phyloP scores from a whole-genome alignment of 2,329 filamentous ascomycete species.

The Colletotrichum magnum region DNA sequence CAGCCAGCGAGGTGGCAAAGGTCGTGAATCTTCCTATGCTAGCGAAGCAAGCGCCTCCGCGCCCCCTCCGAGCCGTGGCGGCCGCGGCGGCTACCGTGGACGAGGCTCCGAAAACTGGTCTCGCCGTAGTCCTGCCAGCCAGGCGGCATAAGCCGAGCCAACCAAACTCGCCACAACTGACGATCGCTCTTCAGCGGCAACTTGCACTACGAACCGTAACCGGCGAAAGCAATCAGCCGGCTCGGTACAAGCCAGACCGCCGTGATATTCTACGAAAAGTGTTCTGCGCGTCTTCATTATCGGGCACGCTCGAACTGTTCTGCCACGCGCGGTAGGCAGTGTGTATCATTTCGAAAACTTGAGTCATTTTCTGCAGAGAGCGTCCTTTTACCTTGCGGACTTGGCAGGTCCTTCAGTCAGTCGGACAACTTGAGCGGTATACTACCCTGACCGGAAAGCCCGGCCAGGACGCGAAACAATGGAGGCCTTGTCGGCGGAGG shows the following conservation, averaged over 20 bases:
- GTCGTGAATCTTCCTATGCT: slow-evolving; percentile 38
- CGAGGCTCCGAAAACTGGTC: slow-evolving; percentile 59
- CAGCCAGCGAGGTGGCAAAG: slow-evolving; percentile 43
- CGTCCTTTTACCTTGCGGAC: slow-evolving; percentile 20
- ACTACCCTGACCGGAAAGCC: slow-evolving; percentile 18
- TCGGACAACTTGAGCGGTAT: slow-evolving; percentile 24
- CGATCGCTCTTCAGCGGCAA: not conserved
- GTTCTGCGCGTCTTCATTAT: slow-evolving; percentile 6
- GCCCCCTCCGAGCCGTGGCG: slow-evolving; percentile 50
- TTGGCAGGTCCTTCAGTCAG: slow-evolving; percentile 1
- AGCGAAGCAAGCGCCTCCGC: slow-evolving; percentile 29
- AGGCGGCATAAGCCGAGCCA: slow-evolving; percentile 27
- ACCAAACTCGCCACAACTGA: not conserved
- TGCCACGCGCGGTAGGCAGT: slow-evolving; percentile 28
- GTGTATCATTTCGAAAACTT: slow-evolving; percentile 25
- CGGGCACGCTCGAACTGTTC: slow-evolving; percentile 17
- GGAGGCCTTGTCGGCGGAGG: slow-evolving; percentile 3
- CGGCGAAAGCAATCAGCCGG: slow-evolving; percentile 11
- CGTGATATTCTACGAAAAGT: slow-evolving; percentile 12
- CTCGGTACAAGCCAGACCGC: slow-evolving; percentile 13
- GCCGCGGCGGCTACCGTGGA: slow-evolving; percentile 57
- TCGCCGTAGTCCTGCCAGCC: slow-evolving; percentile 44
- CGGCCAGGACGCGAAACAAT: slow-evolving; percentile 5
- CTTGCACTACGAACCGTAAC: slow-evolving; percentile 25
- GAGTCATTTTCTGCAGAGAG: slow-evolving; percentile 22